Evolutionary conservation across 805 yeast species (phyloP).

Genomic region (Wickerhamomyces hampshirensis): DNA sequence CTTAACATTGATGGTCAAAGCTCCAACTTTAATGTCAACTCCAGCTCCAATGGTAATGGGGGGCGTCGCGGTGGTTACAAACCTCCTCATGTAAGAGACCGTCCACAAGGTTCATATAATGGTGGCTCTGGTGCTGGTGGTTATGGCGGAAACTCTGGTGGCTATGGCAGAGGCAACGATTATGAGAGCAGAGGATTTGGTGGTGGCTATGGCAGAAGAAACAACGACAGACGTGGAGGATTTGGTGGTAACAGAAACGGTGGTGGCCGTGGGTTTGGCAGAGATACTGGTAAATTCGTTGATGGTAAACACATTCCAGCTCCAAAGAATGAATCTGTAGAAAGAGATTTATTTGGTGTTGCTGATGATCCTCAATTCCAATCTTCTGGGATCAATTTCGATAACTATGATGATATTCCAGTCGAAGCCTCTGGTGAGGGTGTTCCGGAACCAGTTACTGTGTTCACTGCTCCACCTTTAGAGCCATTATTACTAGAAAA

Average conservation of each 20-base stretch:
- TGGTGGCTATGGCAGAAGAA: conserved; percentile 20
- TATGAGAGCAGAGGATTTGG: conserved; percentile 23
- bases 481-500: conserved; percentile 82
- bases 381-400: conserved; percentile 97
- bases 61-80: conserved; percentile 38
- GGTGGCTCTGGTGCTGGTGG: conserved; percentile 13
- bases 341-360: conserved; percentile 84
- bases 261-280: conserved; percentile 28
- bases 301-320: conserved; percentile 90
- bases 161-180: conserved; percentile 19
- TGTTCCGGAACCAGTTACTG: conserved; percentile 88
- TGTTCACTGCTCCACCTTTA: conserved; percentile 89
- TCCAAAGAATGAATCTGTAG: conserved; percentile 61
- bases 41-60: conserved; percentile 4
- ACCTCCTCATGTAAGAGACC: conserved; percentile 48
- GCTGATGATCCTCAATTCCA: conserved; percentile 58
- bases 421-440: conserved; percentile 95
- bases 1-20: conserved; percentile 41
- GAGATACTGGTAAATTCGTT: conserved; percentile 75
- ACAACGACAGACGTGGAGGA: conserved; percentile 28
- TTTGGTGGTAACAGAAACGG: conserved; percentile 33
- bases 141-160: conserved; percentile 15
- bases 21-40: conserved; percentile 10
- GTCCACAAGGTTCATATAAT: conserved; percentile 21
- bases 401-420: conserved; percentile 97